phyloP scores from a whole-genome alignment of 176 grass and related monocot genomes.

The Triticum urartu region DNA sequence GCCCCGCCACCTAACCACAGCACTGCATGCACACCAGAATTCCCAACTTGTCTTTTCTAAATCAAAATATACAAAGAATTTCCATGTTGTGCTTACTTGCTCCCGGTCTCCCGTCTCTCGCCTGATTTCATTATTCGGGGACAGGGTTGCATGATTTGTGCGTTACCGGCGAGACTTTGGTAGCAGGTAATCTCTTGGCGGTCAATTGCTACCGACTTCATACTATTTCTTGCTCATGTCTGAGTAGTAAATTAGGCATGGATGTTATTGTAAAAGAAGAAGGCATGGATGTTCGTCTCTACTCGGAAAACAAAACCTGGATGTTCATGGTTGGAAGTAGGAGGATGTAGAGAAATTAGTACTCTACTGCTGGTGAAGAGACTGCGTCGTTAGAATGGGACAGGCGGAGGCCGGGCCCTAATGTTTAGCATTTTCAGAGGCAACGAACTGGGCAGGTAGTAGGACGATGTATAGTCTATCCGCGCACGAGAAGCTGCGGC shows the following conservation, averaged over 20 bases:
- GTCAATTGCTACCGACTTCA: background rate
- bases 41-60: background rate
- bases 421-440: background rate
- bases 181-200: background rate
- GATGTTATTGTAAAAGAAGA: background rate
- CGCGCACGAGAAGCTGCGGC: background rate
- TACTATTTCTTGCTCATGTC: background rate
- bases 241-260: background rate
- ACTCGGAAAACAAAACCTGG: too few relatives aligned
- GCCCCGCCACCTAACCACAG: slow-evolving; percentile 4
- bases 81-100: background rate
- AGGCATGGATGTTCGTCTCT: background rate
- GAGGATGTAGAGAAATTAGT: background rate
- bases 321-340: background rate
- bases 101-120: background rate
- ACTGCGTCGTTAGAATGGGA: slow-evolving; percentile 17
- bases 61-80: background rate
- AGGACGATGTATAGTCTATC: background rate
- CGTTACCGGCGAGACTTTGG: background rate
- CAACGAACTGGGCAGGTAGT: background rate
- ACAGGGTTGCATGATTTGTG: slow-evolving; percentile 24
- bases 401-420: background rate
- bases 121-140: background rate
- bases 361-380: background rate
- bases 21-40: background rate